These are phyloP conservation scores for Komagataella pastoris DNA, from an alignment of 805 yeast species.

Conservation along the genomic window DNA sequence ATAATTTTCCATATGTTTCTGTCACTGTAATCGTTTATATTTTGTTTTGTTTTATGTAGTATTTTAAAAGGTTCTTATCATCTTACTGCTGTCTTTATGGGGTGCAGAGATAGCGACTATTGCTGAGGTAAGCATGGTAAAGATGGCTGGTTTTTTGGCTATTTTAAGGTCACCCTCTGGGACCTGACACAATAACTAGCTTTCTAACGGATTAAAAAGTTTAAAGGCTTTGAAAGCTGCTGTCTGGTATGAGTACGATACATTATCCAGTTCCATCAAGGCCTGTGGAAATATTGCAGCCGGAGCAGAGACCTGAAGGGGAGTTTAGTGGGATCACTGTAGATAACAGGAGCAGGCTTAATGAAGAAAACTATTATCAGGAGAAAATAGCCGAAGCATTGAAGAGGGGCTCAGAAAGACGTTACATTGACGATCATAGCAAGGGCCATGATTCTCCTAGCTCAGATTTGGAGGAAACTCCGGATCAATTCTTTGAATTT, in stretches of 20 bases:
- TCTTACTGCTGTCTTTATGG: neutral
- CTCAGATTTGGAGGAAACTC: neutral
- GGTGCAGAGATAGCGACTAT: too few relatives aligned
- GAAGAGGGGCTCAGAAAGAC: neutral
- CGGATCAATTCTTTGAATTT: neutral
- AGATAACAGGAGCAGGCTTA: neutral
- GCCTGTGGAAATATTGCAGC: neutral
- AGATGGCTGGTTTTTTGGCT: neutral
- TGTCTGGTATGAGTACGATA: neutral
- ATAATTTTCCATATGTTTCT: neutral
- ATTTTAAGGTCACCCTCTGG: neutral
- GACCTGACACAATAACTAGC: neutral
- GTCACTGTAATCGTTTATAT: neutral
- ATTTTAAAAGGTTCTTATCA: neutral
- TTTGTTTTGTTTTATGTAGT: neutral
- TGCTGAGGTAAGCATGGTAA: neutral
- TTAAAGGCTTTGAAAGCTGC: neutral
- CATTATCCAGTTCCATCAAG: neutral
- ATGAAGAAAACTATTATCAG: neutral
- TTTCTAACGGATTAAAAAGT: neutral
- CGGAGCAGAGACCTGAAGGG: neutral
- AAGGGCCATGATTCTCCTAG: neutral
- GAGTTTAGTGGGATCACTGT: neutral
- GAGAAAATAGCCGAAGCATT: neutral
- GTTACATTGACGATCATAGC: neutral